Conservation (phyloP, 1,284 basidiomycete genomes). For the Thecaphora thlaspeos region DNA sequence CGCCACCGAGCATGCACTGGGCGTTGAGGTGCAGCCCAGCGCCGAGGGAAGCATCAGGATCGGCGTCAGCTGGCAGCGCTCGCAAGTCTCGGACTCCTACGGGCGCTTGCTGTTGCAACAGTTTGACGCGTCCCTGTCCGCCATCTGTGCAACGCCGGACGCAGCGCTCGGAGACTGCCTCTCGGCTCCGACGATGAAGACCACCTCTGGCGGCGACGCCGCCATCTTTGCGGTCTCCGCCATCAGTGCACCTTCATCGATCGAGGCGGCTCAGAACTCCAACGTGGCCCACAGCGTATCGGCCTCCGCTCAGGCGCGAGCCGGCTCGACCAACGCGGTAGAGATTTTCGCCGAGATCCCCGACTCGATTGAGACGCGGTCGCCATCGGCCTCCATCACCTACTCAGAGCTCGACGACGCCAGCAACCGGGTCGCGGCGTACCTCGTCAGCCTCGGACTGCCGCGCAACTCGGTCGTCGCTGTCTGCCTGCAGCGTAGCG, state of each 20-base stretch:
- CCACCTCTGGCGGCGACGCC: slow-evolving; percentile 3
- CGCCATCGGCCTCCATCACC: slow-evolving; percentile 9
- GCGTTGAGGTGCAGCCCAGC: slow-evolving; percentile 42
- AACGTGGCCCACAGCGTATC: too few species aligned
- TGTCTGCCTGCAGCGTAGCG: slow-evolving; percentile 39
- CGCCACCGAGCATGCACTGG: slow-evolving; percentile 49
- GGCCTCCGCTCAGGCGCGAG: too few species aligned
- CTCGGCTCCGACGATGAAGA: not conserved
- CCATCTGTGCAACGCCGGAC: slow-evolving; percentile 16
- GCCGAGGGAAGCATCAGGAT: slow-evolving; percentile 26
- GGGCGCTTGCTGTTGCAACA: slow-evolving; percentile 36
- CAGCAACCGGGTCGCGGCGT: slow-evolving; percentile 16
- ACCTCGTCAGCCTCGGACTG: slow-evolving; percentile 2
- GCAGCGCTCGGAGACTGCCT: not conserved
- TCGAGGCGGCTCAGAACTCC: too few species aligned
- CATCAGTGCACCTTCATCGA: too few species aligned
- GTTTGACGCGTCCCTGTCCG: slow-evolving; percentile 27
- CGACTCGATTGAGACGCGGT: slow-evolving; percentile 2
- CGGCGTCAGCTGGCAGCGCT: slow-evolving; percentile 32
- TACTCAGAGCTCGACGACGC: slow-evolving; percentile 34
- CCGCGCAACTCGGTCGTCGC: slow-evolving; percentile 37
- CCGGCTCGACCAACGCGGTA: slow-evolving; percentile 10
- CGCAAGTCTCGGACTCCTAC: slow-evolving; percentile 22
- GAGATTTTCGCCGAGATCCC: slow-evolving; percentile 29
- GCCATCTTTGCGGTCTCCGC: too few species aligned